These are phyloP conservation scores for Acmispon strigosus DNA, from an alignment of 306 rosid species.

Conservation along the genomic window DNA sequence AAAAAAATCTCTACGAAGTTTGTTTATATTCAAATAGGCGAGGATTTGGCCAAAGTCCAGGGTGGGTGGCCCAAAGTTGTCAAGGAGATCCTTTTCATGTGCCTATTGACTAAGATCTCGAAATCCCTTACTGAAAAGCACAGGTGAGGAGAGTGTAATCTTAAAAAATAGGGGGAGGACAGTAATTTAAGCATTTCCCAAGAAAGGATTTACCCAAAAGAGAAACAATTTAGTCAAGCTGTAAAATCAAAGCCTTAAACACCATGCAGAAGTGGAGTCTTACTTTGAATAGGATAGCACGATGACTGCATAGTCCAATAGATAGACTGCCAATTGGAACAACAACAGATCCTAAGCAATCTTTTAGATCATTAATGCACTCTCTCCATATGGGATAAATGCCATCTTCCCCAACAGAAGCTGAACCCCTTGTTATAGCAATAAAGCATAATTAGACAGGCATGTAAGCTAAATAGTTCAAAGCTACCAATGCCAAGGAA, in stretches of 20 bases:
- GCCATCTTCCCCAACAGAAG: constrained; percentile 65
- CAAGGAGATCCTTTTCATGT: no score
- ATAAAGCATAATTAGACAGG: constrained; percentile 40
- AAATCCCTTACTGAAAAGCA: no score
- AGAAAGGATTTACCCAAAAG: no score
- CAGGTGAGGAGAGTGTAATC: no score
- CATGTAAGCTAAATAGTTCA: constrained; percentile 25
- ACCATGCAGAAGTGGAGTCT: constrained; percentile 28
- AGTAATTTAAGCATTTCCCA: no score
- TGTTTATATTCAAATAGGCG: no score
- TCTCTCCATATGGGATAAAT: constrained; percentile 69
- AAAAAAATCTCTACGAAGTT: no score
- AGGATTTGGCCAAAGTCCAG: no score
- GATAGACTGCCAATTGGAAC: constrained; percentile 91
- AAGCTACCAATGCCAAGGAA: constrained; percentile 17
- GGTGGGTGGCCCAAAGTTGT: no score
- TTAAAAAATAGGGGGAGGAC: no score
- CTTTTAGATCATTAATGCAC: constrained; percentile 73
- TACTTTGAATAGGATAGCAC: constrained; percentile 90
- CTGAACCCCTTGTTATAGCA: constrained; percentile 78
- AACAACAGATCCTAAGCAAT: constrained; percentile 86
- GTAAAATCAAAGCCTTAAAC: constrained; percentile 9
- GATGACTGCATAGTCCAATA: constrained; percentile 94
- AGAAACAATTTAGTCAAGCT: background rate
- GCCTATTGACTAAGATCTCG: no score